These are phyloP conservation scores for Pisolithus sp. DNA, from an alignment of 768 basidiomycete species.

Conservation along the genomic window DNA sequence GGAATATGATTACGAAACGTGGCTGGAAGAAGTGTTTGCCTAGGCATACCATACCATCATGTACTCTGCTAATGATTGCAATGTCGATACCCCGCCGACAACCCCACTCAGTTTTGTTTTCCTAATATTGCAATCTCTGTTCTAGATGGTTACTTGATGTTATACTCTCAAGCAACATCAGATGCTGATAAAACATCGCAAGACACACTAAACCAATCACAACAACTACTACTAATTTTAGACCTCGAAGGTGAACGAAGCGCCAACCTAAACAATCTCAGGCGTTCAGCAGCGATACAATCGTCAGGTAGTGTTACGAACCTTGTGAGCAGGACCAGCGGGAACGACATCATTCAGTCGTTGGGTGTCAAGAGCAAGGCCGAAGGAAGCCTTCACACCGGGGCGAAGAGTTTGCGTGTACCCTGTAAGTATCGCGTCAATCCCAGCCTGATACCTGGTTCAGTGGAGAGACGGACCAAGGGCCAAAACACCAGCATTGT, in stretches of 20 bases:
- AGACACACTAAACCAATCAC: slow-evolving; percentile 8
- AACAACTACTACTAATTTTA: slow-evolving; percentile 31
- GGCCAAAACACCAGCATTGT: slow-evolving; percentile 87
- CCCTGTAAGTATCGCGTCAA: slow-evolving; percentile 35
- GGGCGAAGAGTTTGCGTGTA: slow-evolving; percentile 93
- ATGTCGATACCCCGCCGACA: too few species aligned
- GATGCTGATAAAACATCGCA: too few species aligned
- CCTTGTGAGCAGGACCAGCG: slow-evolving; percentile 73
- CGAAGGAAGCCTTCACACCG: slow-evolving; percentile 88
- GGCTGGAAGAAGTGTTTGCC: slow-evolving; percentile 74
- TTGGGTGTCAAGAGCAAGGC: slow-evolving; percentile 93
- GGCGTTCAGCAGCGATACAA: not conserved
- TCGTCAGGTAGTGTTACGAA: slow-evolving; percentile 18
- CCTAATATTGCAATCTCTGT: not conserved
- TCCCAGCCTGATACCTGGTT: not conserved
- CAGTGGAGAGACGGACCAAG: slow-evolving; percentile 46
- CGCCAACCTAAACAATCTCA: slow-evolving; percentile 49
- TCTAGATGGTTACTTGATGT: too few species aligned
- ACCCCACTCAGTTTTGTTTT: too few species aligned
- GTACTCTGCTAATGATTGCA: not conserved
- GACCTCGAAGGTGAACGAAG: slow-evolving; percentile 68
- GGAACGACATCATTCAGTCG: slow-evolving; percentile 71
- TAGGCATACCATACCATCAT: slow-evolving; percentile 21
- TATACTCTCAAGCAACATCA: too few species aligned
- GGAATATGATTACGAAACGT: slow-evolving; percentile 77